Percentiles rank a stretch among this genome's conserved stretches.
phyloP scores from a whole-genome alignment of 495 filamentous ascomycete genomes.

The Xylaria sp. region DNA sequence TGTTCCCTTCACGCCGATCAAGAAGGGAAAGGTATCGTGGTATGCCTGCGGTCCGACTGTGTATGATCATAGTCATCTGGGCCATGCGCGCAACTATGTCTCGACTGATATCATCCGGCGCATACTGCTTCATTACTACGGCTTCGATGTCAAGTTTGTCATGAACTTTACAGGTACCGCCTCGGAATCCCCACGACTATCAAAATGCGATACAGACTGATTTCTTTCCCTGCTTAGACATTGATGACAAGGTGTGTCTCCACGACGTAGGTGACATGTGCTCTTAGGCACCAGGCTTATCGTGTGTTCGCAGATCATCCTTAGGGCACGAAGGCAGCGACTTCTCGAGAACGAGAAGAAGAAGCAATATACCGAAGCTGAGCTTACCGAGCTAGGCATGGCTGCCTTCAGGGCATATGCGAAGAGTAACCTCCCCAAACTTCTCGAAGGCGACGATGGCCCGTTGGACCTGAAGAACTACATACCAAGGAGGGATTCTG shows the following conservation, averaged over 20 bases:
- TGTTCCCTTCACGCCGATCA: slow-evolving; percentile 77
- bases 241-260: slow-evolving; percentile 78
- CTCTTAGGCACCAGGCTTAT: slow-evolving; percentile 37
- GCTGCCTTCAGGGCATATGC: slow-evolving; percentile 77
- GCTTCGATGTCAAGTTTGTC: slow-evolving; percentile 85
- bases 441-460: slow-evolving; percentile 53
- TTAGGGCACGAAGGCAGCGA: slow-evolving; percentile 79
- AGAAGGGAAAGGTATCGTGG: slow-evolving; percentile 80
- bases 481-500: slow-evolving; percentile 59
- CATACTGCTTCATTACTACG: slow-evolving; percentile 86
- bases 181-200: neutral
- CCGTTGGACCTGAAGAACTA: slow-evolving; percentile 60
- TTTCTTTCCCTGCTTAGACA: slow-evolving; percentile 51
- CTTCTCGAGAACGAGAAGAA: slow-evolving; percentile 67
- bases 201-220: slow-evolving; percentile 6
- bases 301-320: slow-evolving; percentile 66
- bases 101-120: slow-evolving; percentile 90
- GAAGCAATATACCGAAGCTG: slow-evolving; percentile 50
- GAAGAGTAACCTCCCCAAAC: slow-evolving; percentile 74
- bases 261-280: slow-evolving; percentile 55
- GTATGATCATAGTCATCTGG: slow-evolving; percentile 89
- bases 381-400: slow-evolving; percentile 59
- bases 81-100: slow-evolving; percentile 94
- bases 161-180: slow-evolving; percentile 80
- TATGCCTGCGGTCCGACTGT: slow-evolving; percentile 94